Evolutionary conservation across 2,329 filamentous ascomycete species (phyloP).

Genomic region (Colletotrichum magnum): DNA sequence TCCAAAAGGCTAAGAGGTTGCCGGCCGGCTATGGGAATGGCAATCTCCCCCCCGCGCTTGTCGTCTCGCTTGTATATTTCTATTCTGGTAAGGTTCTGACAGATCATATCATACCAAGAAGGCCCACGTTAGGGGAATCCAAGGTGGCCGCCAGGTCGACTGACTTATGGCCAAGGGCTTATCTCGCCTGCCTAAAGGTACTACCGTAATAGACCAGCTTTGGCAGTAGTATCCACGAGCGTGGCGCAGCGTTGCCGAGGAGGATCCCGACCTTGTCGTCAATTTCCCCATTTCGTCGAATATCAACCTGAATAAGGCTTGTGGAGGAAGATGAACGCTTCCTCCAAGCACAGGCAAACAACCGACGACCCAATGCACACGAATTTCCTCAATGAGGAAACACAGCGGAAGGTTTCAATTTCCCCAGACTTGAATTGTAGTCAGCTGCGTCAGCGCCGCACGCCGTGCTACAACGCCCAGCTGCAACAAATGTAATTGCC

Average conservation of each 20-base stretch:
- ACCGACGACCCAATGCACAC: background rate
- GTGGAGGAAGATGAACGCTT: background rate
- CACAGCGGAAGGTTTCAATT: background rate
- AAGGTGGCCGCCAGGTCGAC: constrained; percentile 2
- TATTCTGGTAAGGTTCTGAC: constrained; percentile 3
- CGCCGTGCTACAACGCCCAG: background rate
- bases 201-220: no score
- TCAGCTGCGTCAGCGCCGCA: background rate
- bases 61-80: background rate
- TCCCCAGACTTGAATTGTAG: background rate
- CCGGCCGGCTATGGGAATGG: background rate
- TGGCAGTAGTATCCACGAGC: background rate
- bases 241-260: constrained; percentile 17
- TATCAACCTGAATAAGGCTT: background rate
- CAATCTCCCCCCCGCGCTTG: background rate
- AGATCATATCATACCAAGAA: constrained; percentile 2
- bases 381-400: background rate
- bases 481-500: background rate
- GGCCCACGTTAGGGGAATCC: background rate
- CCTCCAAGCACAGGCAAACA: constrained; percentile 5
- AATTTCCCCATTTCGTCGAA: constrained; percentile 2
- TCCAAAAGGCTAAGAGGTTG: background rate
- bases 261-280: background rate
- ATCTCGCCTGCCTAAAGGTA: constrained; percentile 18
- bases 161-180: background rate